Percentiles rank a stretch among this genome's conserved stretches.
These are phyloP conservation scores for Selaginella tamariscina DNA, from an alignment of 75 land plant species.

Conservation along the genomic window DNA sequence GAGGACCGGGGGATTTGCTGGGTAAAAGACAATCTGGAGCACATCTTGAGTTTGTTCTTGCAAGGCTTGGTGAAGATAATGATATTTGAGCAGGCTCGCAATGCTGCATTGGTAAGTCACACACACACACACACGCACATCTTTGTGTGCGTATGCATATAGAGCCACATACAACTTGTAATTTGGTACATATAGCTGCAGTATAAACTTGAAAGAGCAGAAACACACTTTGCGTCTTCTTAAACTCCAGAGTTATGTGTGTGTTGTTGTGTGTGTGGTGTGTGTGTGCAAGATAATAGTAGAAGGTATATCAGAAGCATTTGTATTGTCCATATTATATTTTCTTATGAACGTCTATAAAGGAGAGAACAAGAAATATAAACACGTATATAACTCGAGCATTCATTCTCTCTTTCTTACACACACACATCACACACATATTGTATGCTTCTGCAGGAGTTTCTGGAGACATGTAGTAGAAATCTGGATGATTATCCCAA, in stretches of 20 bases:
- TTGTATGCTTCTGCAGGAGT: constrained; percentile 62
- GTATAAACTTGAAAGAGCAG: no score
- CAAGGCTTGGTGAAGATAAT: constrained; percentile 80
- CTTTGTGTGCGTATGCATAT: background rate
- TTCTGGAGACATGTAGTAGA: constrained; percentile 33
- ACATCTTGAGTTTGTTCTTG: constrained; percentile 77
- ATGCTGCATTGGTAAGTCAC: constrained; percentile 73
- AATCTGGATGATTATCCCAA: constrained; percentile 42
- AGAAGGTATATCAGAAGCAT: no score
- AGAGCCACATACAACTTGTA: background rate
- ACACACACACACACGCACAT: background rate
- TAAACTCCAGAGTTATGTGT: background rate
- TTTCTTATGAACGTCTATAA: background rate
- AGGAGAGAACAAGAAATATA: background rate
- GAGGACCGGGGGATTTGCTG: constrained; percentile 89
- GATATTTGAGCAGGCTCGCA: constrained; percentile 68
- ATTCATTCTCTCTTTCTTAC: background rate
- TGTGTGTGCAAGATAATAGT: no score
- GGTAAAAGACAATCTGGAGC: constrained; percentile 92
- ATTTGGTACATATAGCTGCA: background rate
- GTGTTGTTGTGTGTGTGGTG: no score
- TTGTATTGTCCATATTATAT: background rate
- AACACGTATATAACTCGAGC: background rate
- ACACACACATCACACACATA: no score
- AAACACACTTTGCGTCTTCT: constrained; percentile 2